Evolutionary conservation across 2,329 filamentous ascomycete species (phyloP), one percentile per base, ranked within the genome.

Genomic region (Ophiostoma australiae): DNA sequence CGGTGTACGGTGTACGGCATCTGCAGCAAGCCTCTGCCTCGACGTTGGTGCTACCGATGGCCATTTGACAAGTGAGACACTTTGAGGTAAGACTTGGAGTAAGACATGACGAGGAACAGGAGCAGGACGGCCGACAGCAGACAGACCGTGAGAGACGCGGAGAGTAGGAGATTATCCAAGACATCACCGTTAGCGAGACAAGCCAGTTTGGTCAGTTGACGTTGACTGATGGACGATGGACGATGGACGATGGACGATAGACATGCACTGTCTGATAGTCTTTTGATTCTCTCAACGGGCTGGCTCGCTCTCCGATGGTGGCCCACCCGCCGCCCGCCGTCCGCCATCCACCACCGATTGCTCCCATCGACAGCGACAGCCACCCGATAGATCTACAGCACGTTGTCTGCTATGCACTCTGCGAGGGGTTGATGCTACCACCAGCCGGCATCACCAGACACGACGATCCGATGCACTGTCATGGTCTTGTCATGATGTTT

Each of bases 21-120:
- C 27, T 35, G 27, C 58, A 63, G 58, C 27, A 33, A 63, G 58
- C 58, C 58, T 63, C 58, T 63, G 58, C 58, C 58, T 63, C 58
- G 27, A 33, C 58, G 58, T 35, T 58, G 58, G 58, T 63, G 58
- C 15, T 63, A 63, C 58, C 58, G 15, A 63, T 63, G 27, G 15
- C 52, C n/a, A 27, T 8, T 31, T 58, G 23, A 27, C 58, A 33
- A 58, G 58, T 33, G 58, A 63, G 58, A 63, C 58, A 63, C 27
- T 8, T 17, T 5, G 6, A 63, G 52, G 11, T 31, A 10, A 23
- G 52, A 58, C n/a, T 10, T 10, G n/a, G 55, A 63, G 23, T 33
- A 33, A 63, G 58, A 63, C 58, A 63, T 5, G 58, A 33, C 27
- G 58, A 63, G 52, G n/a, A 27, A 4, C 23, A 27, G 4, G 1